Percentiles rank a stretch among this genome's conserved stretches.
Conservation (phyloP, 371 early-diverging fungal genomes). For the Mortierella sp. region DNA sequence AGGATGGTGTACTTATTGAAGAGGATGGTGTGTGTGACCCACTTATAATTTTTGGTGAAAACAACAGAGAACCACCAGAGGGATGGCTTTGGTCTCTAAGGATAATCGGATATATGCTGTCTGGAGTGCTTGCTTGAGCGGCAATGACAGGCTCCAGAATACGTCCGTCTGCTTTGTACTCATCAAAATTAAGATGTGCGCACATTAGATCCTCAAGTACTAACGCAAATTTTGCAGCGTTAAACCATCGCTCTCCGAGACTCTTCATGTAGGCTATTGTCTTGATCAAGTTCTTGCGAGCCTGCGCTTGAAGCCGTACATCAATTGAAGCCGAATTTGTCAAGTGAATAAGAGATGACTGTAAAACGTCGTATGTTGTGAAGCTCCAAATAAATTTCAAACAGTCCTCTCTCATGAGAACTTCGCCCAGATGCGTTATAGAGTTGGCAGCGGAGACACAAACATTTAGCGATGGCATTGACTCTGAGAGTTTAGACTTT, state of each 20-base stretch:
- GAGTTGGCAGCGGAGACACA: constrained; percentile 57
- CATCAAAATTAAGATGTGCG: constrained; percentile 46
- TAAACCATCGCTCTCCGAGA: constrained; percentile 44
- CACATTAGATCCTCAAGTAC: constrained; percentile 52
- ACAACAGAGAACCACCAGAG: constrained; percentile 44
- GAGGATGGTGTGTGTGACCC: constrained; percentile 35
- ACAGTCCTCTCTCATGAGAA: constrained; percentile 13
- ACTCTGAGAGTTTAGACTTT: constrained; percentile 47
- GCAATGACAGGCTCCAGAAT: constrained; percentile 17
- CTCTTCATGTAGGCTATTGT: constrained; percentile 33
- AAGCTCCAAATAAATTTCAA: constrained; percentile 34
- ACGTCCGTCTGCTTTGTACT: constrained; percentile 40
- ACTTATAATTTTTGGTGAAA: constrained; percentile 27
- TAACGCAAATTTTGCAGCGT: constrained; percentile 38
- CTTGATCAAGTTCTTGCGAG: constrained; percentile 50
- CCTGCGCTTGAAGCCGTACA: constrained; percentile 40
- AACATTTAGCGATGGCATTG: constrained; percentile 53
- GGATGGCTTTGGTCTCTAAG: constrained; percentile 43
- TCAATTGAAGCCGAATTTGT: constrained; percentile 56
- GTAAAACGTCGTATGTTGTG: constrained; percentile 39
- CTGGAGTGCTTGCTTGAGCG: not conserved
- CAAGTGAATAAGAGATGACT: constrained; percentile 46
- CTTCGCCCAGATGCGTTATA: constrained; percentile 33
- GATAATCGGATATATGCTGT: constrained; percentile 26
- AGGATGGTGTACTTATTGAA: constrained; percentile 19